Evolutionary conservation across 148 eudicot genomes (phyloP).

Genomic region (Euryodendron excelsum): DNA sequence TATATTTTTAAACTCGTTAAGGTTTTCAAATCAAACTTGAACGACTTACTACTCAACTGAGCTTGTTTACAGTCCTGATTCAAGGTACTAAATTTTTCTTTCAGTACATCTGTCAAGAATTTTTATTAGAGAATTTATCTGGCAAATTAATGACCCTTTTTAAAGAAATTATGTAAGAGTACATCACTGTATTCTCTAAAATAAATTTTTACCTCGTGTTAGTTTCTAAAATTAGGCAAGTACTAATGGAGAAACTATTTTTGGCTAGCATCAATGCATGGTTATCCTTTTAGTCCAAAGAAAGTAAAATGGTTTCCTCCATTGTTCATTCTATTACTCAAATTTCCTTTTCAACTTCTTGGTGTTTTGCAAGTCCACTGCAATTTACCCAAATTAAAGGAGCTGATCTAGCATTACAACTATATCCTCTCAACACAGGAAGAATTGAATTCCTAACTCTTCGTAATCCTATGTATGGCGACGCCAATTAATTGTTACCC

Average conservation of each 20-base stretch:
- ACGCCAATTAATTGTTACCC: neutral
- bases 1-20: too few species aligned
- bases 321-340: neutral
- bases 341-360: neutral
- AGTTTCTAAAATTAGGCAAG: conserved; percentile 1
- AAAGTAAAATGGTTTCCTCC: neutral
- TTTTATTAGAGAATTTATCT: too few species aligned
- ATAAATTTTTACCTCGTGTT: neutral
- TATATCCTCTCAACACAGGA: neutral
- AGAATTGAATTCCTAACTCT: neutral
- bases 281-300: neutral
- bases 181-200: too few species aligned
- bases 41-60: too few species aligned
- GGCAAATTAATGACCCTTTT: too few species aligned
- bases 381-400: neutral
- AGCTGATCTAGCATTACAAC: neutral
- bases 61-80: too few species aligned
- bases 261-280: conserved; percentile 5
- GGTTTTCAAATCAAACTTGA: too few species aligned
- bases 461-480: neutral
- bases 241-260: neutral
- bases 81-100: too few species aligned
- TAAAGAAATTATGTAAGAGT: too few species aligned
- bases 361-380: neutral
- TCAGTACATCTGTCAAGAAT: too few species aligned